Percentiles rank a stretch among this genome's conserved stretches.
These are phyloP conservation scores for Solanum hybrid DNA, from an alignment of 305 asterid species.

Conservation along the genomic window DNA sequence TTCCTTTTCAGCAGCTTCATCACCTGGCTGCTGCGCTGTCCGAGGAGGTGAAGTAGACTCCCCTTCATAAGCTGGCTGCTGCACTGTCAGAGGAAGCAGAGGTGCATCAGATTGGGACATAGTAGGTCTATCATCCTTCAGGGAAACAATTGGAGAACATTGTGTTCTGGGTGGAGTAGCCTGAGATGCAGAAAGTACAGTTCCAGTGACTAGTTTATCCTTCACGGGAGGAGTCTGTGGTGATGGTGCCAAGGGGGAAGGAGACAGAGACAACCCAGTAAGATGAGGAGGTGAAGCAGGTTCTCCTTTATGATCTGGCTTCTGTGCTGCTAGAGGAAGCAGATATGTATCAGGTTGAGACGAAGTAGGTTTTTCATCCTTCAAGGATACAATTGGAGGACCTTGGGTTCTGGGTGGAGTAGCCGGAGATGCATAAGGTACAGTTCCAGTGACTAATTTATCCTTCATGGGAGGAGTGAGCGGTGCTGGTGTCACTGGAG, in stretches of 20 bases:
- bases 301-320: slow-evolving; percentile 12
- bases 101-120: slow-evolving; percentile 12
- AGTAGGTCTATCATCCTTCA: slow-evolving; percentile 19
- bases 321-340: slow-evolving; percentile 18
- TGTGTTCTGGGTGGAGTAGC: slow-evolving; percentile 23
- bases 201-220: slow-evolving; percentile 27
- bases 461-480: slow-evolving; percentile 31
- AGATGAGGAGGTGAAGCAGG: slow-evolving; percentile 17
- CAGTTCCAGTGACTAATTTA: slow-evolving; percentile 17
- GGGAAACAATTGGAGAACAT: slow-evolving; percentile 23
- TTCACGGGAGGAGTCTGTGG: slow-evolving; percentile 29
- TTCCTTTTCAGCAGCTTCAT: slow-evolving; percentile 16
- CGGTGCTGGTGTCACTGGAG: slow-evolving; percentile 19
- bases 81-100: slow-evolving; percentile 19
- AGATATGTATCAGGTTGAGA: slow-evolving; percentile 12
- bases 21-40: slow-evolving; percentile 11
- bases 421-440: slow-evolving; percentile 21
- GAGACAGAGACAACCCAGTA: slow-evolving; percentile 11
- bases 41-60: slow-evolving; percentile 13
- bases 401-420: slow-evolving; percentile 18
- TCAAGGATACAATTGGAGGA: slow-evolving; percentile 24
- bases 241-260: slow-evolving; percentile 15
- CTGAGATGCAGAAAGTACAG: slow-evolving; percentile 19
- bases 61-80: slow-evolving; percentile 9
- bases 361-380: slow-evolving; percentile 16